Conservation (phyloP, 2,329 filamentous ascomycete species). For the Verruconis gallopava region DNA sequence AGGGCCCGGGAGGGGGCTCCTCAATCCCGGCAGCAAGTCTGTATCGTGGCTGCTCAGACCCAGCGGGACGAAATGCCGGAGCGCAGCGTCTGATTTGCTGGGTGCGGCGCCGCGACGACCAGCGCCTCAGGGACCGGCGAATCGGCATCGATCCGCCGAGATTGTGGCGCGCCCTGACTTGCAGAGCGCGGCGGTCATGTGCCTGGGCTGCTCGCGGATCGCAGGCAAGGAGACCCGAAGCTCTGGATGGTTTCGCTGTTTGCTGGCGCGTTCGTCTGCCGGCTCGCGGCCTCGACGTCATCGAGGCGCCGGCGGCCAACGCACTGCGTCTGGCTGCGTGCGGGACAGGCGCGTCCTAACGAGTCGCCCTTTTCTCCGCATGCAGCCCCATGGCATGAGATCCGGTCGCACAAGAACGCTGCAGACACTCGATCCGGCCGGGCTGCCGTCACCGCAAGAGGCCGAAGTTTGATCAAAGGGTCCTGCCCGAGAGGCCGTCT, state of each 20-base stretch:
- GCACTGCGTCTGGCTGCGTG: too few species aligned
- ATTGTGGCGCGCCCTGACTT: not conserved
- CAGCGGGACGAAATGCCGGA: not conserved
- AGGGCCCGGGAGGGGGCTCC: not conserved
- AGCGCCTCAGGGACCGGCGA: not conserved
- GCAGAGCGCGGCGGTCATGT: not conserved
- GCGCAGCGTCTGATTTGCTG: too few species aligned
- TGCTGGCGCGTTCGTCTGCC: not conserved
- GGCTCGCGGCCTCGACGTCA: not conserved
- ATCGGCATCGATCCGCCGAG: not conserved
- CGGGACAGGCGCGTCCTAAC: too few species aligned
- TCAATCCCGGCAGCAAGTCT: not conserved
- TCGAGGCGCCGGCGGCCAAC: too few species aligned
- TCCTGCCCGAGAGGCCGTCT: too few species aligned
- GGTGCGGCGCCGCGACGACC: too few species aligned
- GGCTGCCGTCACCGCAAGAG: too few species aligned
- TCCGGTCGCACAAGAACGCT: not conserved
- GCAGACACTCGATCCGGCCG: not conserved
- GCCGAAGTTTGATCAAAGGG: too few species aligned
- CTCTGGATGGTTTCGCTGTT: too few species aligned
- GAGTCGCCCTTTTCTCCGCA: too few species aligned
- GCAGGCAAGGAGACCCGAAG: too few species aligned
- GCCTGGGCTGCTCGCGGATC: not conserved
- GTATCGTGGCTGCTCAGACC: not conserved
- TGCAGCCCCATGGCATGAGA: too few species aligned